These are phyloP conservation scores for Ceratocystis cacaofunesta DNA, from an alignment of 2,329 filamentous ascomycete species.

Conservation along the genomic window DNA sequence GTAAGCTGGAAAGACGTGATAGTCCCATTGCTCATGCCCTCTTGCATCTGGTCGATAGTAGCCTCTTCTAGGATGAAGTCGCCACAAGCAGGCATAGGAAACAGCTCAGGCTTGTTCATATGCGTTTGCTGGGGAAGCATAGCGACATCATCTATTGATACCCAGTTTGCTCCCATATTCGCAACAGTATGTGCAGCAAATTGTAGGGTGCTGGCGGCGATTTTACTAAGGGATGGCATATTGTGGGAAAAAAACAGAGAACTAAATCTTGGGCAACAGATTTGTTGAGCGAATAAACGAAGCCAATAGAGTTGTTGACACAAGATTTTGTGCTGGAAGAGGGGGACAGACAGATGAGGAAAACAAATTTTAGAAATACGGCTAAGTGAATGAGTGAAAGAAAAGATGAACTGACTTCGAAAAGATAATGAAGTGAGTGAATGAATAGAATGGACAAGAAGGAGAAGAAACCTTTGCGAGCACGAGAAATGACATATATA, in stretches of 20 bases:
- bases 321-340: too few species aligned
- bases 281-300: too few species aligned
- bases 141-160: background rate
- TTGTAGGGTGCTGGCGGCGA: background rate
- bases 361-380: too few species aligned
- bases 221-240: background rate
- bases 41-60: constrained; percentile 54
- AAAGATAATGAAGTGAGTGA: background rate
- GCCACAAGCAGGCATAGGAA: constrained; percentile 49
- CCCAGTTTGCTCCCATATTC: background rate
- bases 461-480: background rate
- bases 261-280: too few species aligned
- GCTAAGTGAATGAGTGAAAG: background rate
- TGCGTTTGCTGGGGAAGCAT: constrained; percentile 26
- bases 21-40: constrained; percentile 36
- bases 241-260: background rate
- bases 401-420: background rate
- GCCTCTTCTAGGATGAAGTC: constrained; percentile 51
- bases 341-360: too few species aligned
- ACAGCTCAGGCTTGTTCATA: constrained; percentile 29
- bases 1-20: constrained; percentile 45
- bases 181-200: background rate
- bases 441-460: background rate
- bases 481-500: background rate
- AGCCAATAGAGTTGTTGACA: too few species aligned